phyloP scores from a whole-genome alignment of 345 rosid genomes.

The Arabis hirsuta region DNA sequence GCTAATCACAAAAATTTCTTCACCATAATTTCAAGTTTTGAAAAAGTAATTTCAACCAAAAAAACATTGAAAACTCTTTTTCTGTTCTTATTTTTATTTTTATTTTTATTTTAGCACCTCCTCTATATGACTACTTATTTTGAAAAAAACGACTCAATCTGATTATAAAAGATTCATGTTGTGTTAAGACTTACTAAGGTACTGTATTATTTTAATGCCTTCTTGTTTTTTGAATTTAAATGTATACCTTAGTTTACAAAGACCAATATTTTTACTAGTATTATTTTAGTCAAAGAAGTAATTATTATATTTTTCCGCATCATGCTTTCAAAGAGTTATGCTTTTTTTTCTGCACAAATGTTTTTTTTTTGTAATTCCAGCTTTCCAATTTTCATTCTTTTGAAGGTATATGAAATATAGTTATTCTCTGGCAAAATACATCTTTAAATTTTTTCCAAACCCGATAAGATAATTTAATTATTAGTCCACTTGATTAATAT shows the following conservation, averaged over 20 bases:
- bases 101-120: not conserved
- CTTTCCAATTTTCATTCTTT: conserved; percentile 28
- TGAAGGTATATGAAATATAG: conserved; percentile 23
- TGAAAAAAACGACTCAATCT: not conserved
- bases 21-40: not conserved
- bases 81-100: not conserved
- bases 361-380: not conserved
- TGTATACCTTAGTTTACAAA: conserved; percentile 21
- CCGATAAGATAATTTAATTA: conserved; percentile 26
- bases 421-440: conserved; percentile 40
- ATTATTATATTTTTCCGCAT: not conserved
- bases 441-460: conserved; percentile 22
- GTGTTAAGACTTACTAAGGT: not conserved
- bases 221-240: not conserved
- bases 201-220: not conserved
- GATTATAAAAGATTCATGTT: not conserved
- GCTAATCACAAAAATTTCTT: not conserved
- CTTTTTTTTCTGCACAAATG: conserved; percentile 27
- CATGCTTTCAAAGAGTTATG: conserved; percentile 35
- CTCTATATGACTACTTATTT: not conserved
- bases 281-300: too few relatives aligned
- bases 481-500: conserved; percentile 36
- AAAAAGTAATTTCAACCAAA: not conserved
- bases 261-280: conserved; percentile 24
- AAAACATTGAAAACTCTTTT: not conserved